These are phyloP conservation scores for Obelidium mucronatum DNA, from an alignment of 192 early-diverging fungal species.

Conservation along the genomic window DNA sequence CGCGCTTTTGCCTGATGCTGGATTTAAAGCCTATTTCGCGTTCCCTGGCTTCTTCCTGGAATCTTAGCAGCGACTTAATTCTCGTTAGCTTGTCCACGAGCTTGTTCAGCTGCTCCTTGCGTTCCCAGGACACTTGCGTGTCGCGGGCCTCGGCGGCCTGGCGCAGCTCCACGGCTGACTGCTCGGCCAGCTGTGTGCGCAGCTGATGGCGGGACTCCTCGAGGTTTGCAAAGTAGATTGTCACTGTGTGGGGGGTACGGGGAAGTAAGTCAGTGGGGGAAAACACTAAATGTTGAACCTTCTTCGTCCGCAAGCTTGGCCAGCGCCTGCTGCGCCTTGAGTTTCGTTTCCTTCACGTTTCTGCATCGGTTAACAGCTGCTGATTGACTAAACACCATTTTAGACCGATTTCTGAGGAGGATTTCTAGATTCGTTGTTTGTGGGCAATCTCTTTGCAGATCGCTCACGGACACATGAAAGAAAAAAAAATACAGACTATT, in stretches of 20 bases:
- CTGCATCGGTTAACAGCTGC: conserved; percentile 26
- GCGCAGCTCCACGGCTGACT: conserved; percentile 17
- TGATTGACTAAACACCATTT: conserved; percentile 9
- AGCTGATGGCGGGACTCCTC: conserved; percentile 36
- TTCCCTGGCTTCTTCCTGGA: conserved; percentile 38
- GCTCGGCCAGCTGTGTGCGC: conserved; percentile 14
- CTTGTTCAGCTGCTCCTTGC: conserved; percentile 35
- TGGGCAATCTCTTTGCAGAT: no score
- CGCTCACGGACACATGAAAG: no score
- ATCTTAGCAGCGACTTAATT: conserved; percentile 30
- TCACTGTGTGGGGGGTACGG: conserved; percentile 11
- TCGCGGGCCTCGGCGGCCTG: conserved; percentile 32
- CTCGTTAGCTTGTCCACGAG: conserved; percentile 34
- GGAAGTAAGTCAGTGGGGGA: neutral
- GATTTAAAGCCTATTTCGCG: conserved; percentile 30
- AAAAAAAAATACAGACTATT: no score
- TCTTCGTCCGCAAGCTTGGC: conserved; percentile 40
- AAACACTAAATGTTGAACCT: conserved; percentile 15
- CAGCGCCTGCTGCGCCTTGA: conserved; percentile 23
- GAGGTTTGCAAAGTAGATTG: conserved; percentile 35
- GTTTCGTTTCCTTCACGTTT: conserved; percentile 31
- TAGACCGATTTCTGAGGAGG: no score
- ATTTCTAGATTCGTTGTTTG: no score
- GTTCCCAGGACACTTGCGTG: conserved; percentile 5
- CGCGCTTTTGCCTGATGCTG: conserved; percentile 35